A percentile compares a stretch with the other conserved stretches of the same genome.
phyloP scores from a whole-genome alignment of 2,329 filamentous ascomycete genomes.

The Colletotrichum shisoi region DNA sequence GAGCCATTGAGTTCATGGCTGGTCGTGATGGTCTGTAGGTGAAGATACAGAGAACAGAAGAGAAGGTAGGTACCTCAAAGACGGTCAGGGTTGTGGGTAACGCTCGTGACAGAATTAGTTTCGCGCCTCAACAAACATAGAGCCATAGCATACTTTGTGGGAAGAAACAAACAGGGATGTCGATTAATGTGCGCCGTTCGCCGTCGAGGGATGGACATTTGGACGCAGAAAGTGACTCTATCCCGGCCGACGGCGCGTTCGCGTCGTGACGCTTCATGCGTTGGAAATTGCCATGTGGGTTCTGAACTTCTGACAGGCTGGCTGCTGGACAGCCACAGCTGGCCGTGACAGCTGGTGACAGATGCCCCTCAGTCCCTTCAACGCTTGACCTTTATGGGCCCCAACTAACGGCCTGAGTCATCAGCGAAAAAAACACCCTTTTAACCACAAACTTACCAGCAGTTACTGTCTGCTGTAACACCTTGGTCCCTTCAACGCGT shows the following conservation, averaged over 20 bases:
- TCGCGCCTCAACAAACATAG: background rate
- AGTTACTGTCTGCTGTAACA: too few species aligned
- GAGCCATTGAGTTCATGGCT: constrained; percentile 24
- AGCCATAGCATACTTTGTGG: constrained; percentile 23
- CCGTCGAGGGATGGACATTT: constrained; percentile 25
- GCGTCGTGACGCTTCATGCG: constrained; percentile 38
- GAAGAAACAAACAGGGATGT: constrained; percentile 21
- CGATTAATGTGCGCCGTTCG: constrained; percentile 15
- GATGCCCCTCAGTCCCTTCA: too few species aligned
- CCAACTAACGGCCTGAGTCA: too few species aligned
- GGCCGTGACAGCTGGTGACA: background rate
- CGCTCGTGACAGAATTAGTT: background rate
- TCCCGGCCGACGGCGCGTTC: constrained; percentile 22
- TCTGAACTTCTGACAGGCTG: background rate
- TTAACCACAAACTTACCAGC: too few species aligned
- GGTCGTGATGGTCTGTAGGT: background rate
- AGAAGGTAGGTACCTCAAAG: background rate
- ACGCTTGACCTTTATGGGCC: too few species aligned
- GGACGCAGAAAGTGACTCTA: constrained; percentile 20
- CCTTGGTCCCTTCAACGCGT: background rate
- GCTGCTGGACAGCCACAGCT: background rate
- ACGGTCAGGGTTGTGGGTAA: background rate
- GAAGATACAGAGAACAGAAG: background rate
- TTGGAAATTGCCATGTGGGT: constrained; percentile 32
- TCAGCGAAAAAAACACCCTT: too few species aligned